Evolutionary conservation across 768 basidiomycete genomes (phyloP).

Genomic region (Rhizopogon sp.): DNA sequence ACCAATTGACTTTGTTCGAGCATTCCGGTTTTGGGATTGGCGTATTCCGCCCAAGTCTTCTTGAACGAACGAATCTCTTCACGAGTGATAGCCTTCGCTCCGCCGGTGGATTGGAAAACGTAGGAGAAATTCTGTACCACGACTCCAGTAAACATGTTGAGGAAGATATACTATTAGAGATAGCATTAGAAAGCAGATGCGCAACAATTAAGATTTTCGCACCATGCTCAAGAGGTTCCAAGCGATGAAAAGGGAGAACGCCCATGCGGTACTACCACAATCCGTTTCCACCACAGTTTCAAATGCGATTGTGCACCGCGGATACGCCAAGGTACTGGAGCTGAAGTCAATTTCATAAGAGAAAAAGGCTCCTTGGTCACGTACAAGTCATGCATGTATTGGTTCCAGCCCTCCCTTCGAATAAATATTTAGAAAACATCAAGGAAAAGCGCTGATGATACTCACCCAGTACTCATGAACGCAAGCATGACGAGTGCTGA

Average conservation of each 20-base stretch:
- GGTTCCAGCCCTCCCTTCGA: constrained; percentile 89
- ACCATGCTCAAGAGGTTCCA: constrained; percentile 98
- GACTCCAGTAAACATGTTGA: constrained; percentile 96
- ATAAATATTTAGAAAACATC: constrained; percentile 1
- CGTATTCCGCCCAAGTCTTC: constrained; percentile 86
- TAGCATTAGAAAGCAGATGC: not conserved
- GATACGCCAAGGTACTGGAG: constrained; percentile 69
- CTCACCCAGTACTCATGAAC: constrained; percentile 91
- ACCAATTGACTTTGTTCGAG: constrained; percentile 67
- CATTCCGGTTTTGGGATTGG: constrained; percentile 73
- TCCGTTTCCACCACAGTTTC: constrained; percentile 58
- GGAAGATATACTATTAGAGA: constrained; percentile 77
- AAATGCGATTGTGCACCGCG: constrained; percentile 67
- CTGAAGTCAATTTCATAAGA: not conserved
- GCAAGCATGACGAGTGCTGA: constrained; percentile 83
- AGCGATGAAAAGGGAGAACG: constrained; percentile 82
- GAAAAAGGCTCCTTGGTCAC: constrained; percentile 18
- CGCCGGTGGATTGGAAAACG: constrained; percentile 83
- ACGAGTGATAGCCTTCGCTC: constrained; percentile 77
- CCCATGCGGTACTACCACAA: constrained; percentile 83
- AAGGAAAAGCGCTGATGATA: constrained; percentile 1
- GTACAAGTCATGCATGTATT: constrained; percentile 96
- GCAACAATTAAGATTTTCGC: constrained; percentile 13
- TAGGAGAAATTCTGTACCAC: constrained; percentile 96
- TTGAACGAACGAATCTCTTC: constrained; percentile 95